Evolutionary conservation across 1,284 basidiomycete genomes (phyloP).

Genomic region (Xerocomus nothofagi): DNA sequence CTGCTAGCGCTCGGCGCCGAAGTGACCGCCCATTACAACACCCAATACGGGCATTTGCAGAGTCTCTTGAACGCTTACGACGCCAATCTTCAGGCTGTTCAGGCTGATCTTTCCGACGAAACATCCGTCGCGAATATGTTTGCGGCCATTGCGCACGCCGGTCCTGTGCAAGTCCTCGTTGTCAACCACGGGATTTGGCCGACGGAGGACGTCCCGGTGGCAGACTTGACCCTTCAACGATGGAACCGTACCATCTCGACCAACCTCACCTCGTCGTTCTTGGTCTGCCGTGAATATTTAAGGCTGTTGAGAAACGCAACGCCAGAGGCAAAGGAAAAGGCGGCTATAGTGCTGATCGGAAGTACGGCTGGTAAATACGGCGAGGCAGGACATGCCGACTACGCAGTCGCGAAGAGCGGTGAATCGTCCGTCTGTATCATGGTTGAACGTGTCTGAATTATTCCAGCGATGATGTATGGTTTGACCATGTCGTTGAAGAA

Average conservation of each 20-base stretch:
- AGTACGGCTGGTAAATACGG: slow-evolving; percentile 75
- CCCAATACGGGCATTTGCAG: slow-evolving; percentile 47
- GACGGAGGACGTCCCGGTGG: slow-evolving; percentile 47
- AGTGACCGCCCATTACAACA: slow-evolving; percentile 75
- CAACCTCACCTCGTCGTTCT: slow-evolving; percentile 70
- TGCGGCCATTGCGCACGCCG: slow-evolving; percentile 34
- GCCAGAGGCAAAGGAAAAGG: slow-evolving; percentile 47
- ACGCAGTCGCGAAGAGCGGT: slow-evolving; percentile 61
- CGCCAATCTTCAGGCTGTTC: slow-evolving; percentile 41
- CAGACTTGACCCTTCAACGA: slow-evolving; percentile 60
- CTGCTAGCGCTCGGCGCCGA: slow-evolving; percentile 61
- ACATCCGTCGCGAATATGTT: slow-evolving; percentile 50
- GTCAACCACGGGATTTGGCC: slow-evolving; percentile 69
- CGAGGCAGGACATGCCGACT: slow-evolving; percentile 67
- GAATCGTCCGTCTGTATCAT: slow-evolving; percentile 10
- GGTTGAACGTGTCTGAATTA: slow-evolving; percentile 1
- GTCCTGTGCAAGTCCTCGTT: slow-evolving; percentile 55
- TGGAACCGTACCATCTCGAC: slow-evolving; percentile 64
- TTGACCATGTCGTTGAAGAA: slow-evolving; percentile 71
- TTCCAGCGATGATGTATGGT: slow-evolving; percentile 71
- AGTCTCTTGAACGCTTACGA: slow-evolving; percentile 42
- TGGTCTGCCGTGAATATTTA: slow-evolving; percentile 64
- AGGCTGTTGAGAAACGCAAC: slow-evolving; percentile 44
- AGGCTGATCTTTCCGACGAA: slow-evolving; percentile 63
- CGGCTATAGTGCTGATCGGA: slow-evolving; percentile 64